phyloP scores from a whole-genome alignment of 78 protist genomes.

The Creolimax fragrantissima region DNA sequence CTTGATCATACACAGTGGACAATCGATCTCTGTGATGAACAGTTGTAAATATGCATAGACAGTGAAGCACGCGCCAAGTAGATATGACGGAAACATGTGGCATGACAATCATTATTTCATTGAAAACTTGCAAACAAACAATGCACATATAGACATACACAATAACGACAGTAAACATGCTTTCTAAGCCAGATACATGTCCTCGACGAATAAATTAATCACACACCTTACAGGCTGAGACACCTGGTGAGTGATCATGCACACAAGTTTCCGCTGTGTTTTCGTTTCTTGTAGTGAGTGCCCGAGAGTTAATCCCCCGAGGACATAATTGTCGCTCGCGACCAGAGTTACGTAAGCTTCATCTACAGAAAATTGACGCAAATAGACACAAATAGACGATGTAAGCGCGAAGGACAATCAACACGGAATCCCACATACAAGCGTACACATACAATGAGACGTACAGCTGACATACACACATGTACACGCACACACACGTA shows the following conservation, averaged over 20 bases:
- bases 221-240: background rate
- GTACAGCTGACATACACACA: background rate
- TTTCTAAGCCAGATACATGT: too few relatives aligned
- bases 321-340: slow-evolving; percentile 35
- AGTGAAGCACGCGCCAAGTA: background rate
- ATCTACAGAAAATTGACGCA: background rate
- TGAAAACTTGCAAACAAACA: too few relatives aligned
- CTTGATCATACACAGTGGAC: background rate
- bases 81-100: too few relatives aligned
- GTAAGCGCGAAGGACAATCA: background rate
- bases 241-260: background rate
- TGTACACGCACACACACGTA: background rate
- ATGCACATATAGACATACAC: too few relatives aligned
- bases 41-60: background rate
- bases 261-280: background rate
- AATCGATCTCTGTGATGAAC: background rate
- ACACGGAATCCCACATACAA: background rate
- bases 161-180: too few relatives aligned
- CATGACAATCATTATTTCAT: too few relatives aligned
- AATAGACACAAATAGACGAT: background rate
- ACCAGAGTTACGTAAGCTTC: slow-evolving; percentile 44
- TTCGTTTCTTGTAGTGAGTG: slow-evolving; percentile 3
- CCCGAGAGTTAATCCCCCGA: slow-evolving; percentile 35
- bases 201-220: background rate
- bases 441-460: background rate